phyloP scores from a whole-genome alignment of 2,329 filamentous ascomycete species.

The Scedosporium minutisporum region DNA sequence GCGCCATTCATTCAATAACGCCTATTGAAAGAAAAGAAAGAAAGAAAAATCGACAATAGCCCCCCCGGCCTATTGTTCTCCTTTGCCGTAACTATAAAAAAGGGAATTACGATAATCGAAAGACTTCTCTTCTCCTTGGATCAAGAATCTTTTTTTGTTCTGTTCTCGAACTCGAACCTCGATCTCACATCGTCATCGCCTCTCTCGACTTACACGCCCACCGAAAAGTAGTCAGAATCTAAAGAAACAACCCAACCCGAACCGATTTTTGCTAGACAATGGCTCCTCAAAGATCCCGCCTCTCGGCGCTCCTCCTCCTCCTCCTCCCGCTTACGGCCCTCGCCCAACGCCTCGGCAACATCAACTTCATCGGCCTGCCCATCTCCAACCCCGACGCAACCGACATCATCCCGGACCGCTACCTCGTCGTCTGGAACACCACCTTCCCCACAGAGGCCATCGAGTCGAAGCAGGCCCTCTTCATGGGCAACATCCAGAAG shows the following conservation, averaged over 20 bases:
- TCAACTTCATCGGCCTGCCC: conserved; percentile 29
- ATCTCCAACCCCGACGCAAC: conserved; percentile 38
- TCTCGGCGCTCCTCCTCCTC: conserved; percentile 14
- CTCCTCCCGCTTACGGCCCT: conserved; percentile 14
- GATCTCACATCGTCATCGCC: not conserved
- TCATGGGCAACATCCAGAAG: conserved; percentile 41
- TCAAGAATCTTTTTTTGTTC: not conserved
- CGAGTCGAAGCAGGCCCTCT: conserved; percentile 35
- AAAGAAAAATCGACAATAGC: too few species aligned
- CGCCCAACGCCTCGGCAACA: conserved; percentile 13
- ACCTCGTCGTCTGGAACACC: conserved; percentile 57
- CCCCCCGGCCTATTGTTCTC: not conserved
- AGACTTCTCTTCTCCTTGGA: not conserved
- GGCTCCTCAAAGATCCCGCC: conserved; percentile 13
- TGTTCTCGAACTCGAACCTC: not conserved
- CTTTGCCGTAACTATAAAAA: not conserved
- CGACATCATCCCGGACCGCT: conserved; percentile 44
- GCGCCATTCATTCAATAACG: conserved; percentile 2
- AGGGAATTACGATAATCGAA: not conserved
- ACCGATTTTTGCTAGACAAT: conserved; percentile 9
- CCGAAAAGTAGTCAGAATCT: not conserved
- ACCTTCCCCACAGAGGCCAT: conserved; percentile 39
- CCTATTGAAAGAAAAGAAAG: not conserved
- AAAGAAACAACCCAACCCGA: not conserved
- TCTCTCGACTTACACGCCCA: not conserved